Evolutionary conservation across 192 early-diverging fungal species (phyloP).

Genomic region (Coemansia nantahalensis): DNA sequence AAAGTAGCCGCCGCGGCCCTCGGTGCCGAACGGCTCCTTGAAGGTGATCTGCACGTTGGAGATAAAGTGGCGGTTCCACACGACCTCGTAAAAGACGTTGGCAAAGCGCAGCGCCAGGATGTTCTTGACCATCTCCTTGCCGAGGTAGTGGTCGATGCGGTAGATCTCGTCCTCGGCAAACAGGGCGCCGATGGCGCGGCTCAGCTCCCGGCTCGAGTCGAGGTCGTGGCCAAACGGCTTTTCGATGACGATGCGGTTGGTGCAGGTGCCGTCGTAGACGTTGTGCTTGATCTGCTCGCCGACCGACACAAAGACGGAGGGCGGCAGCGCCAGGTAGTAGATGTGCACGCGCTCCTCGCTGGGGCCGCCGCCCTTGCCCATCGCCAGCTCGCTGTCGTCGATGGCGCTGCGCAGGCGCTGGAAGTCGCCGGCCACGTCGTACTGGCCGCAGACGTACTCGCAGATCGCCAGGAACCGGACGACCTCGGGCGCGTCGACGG

Average conservation of each 20-base stretch:
- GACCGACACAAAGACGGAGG: constrained; percentile 90
- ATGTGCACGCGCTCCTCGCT: constrained; percentile 62
- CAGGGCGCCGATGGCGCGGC: constrained; percentile 64
- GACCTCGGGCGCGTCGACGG: constrained; percentile 35
- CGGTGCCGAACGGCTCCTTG: constrained; percentile 96
- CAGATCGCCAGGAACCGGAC: constrained; percentile 65
- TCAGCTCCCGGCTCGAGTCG: constrained; percentile 75
- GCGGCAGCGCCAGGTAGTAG: constrained; percentile 96
- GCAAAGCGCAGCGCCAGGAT: constrained; percentile 91
- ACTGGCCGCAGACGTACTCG: constrained; percentile 70
- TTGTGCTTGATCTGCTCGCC: constrained; percentile 68
- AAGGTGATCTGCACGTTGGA: constrained; percentile 97
- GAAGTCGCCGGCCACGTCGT: constrained; percentile 45
- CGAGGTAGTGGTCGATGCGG: constrained; percentile 98
- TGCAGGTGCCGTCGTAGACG: constrained; percentile 62
- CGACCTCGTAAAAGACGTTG: constrained; percentile 89
- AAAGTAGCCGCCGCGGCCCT: constrained; percentile 98
- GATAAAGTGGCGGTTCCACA: constrained; percentile 89
- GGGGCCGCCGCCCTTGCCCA: constrained; percentile 10
- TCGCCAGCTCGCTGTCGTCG: constrained; percentile 54
- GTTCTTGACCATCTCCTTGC: constrained; percentile 99
- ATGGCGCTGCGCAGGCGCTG: constrained; percentile 63
- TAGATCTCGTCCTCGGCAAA: constrained; percentile 95
- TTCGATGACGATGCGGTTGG: constrained; percentile 90
- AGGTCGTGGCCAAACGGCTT: constrained; percentile 97